Conservation (phyloP, 164 flowering plant species). For the Cinnamomum micranthum region DNA sequence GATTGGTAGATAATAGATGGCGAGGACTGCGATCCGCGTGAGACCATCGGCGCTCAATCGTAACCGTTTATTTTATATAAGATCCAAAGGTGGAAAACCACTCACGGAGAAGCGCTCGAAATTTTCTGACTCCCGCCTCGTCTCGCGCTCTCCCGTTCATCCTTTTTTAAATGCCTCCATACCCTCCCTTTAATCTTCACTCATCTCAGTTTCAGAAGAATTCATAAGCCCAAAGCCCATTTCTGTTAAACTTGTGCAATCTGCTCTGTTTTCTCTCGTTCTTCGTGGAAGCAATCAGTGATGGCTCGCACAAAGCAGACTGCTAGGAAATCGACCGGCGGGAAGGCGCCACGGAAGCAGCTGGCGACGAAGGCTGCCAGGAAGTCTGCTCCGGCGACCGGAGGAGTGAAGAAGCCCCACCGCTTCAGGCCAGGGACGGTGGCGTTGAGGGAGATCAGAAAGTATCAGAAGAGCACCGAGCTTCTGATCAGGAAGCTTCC, state of each 20-base stretch:
- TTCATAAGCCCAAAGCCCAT: too few species aligned
- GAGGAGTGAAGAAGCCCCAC: slow-evolving; percentile 16
- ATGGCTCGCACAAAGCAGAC: slow-evolving; percentile 25
- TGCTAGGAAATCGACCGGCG: slow-evolving; percentile 15
- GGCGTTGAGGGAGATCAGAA: slow-evolving; percentile 13
- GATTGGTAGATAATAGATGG: neutral
- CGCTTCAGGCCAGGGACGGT: slow-evolving; percentile 14
- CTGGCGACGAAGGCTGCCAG: slow-evolving; percentile 16
- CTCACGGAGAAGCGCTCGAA: neutral
- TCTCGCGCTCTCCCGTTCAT: neutral
- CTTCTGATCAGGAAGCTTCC: slow-evolving; percentile 14
- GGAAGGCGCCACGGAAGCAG: slow-evolving; percentile 17
- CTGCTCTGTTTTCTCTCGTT: neutral
- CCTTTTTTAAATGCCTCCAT: neutral
- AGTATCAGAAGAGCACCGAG: slow-evolving; percentile 18
- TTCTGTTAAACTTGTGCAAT: neutral
- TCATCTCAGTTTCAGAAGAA: neutral
- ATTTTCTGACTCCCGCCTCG: neutral
- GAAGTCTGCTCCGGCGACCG: slow-evolving; percentile 17
- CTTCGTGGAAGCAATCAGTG: neutral
- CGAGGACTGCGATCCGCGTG: slow-evolving; percentile 9
- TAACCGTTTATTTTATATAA: neutral
- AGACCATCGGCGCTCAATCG: neutral
- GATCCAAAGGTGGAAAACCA: neutral
- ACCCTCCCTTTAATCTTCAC: neutral